Conservation (phyloP, 148 eudicot species). For the Vaccinium corymbosum region DNA sequence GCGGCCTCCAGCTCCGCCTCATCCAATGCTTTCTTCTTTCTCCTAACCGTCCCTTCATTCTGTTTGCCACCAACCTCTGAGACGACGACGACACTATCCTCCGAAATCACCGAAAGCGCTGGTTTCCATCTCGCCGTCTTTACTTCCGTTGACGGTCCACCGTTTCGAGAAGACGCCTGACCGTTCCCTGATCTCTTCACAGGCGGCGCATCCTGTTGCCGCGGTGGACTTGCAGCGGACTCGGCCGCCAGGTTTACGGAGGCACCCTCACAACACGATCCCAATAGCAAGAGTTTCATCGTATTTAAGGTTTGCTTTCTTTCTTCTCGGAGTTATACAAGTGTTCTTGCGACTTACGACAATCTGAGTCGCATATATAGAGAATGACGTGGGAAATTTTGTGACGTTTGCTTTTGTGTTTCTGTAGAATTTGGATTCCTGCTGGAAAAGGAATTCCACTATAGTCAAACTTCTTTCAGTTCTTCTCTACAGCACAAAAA, state of each 20-base stretch:
- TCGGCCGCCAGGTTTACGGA: not conserved
- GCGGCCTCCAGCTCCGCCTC: not conserved
- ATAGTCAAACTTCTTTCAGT: not conserved
- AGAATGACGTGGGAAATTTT: too few relatives aligned
- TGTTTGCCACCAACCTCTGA: not conserved
- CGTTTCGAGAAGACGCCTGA: not conserved
- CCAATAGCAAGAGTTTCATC: not conserved
- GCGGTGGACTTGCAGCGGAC: not conserved
- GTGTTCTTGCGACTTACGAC: too few relatives aligned
- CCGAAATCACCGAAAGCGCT: constrained; percentile 4
- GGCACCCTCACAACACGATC: not conserved
- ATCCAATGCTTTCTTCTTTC: not conserved
- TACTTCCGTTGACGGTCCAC: not conserved
- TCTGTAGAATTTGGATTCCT: not conserved
- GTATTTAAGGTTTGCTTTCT: not conserved
- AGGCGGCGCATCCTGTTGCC: not conserved
- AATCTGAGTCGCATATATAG: too few relatives aligned
- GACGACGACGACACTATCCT: not conserved
- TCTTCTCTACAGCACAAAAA: too few relatives aligned
- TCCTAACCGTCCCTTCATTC: not conserved
- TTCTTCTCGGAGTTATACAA: too few relatives aligned
- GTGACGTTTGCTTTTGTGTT: too few relatives aligned
- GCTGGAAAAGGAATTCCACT: not conserved
- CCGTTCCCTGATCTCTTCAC: not conserved
- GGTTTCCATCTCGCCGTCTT: not conserved